Conservation (phyloP, 768 basidiomycete genomes). For the Phanerochaete sordida region DNA sequence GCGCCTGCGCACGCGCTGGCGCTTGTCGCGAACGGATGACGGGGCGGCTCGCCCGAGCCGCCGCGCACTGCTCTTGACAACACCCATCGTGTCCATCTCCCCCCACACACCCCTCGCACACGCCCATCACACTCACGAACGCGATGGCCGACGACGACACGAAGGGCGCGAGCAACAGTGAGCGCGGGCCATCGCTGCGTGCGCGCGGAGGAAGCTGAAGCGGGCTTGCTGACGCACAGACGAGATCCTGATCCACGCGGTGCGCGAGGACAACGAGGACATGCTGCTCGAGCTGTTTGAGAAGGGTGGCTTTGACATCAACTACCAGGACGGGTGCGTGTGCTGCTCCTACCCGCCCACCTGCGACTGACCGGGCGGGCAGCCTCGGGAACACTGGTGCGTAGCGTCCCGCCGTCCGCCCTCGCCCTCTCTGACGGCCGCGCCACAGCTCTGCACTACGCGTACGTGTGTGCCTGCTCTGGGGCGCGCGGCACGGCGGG, state of each 20-base stretch:
- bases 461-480: conserved; percentile 43
- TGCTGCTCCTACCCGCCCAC: neutral
- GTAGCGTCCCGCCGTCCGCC: conserved; percentile 18
- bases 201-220: neutral
- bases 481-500: neutral
- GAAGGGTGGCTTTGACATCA: conserved; percentile 61
- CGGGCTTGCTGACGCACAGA: conserved; percentile 36
- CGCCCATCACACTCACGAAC: neutral
- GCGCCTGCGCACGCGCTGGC: no score
- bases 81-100: conserved; percentile 1
- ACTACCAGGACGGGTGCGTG: conserved; percentile 76
- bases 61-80: conserved; percentile 26
- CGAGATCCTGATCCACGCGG: conserved; percentile 69
- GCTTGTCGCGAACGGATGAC: conserved; percentile 15
- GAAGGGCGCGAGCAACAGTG: conserved; percentile 22
- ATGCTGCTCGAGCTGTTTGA: conserved; percentile 58
- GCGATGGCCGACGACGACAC: conserved; percentile 10
- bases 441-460: conserved; percentile 61
- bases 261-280: conserved; percentile 70
- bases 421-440: neutral
- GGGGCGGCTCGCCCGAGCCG: conserved; percentile 18
- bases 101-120: neutral
- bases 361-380: neutral
- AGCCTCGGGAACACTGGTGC: conserved; percentile 77
- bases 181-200: neutral